A percentile compares a stretch with the other conserved stretches of the same genome.
Conservation (phyloP, 2,329 filamentous ascomycete species). For the Colletotrichum melonis region DNA sequence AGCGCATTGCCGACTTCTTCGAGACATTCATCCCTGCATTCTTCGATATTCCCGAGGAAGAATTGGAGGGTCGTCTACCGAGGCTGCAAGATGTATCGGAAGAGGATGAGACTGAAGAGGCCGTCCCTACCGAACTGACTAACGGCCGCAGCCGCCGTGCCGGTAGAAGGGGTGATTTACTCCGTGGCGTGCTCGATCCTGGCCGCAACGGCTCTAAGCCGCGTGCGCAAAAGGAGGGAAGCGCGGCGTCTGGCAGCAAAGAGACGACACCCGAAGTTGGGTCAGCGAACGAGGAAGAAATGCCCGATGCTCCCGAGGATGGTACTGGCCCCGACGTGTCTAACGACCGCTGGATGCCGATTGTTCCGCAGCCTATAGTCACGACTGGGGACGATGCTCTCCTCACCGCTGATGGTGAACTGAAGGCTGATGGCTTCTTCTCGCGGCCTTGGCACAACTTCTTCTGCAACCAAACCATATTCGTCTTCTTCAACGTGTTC, state of each 20-base stretch:
- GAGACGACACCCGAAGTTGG: constrained; percentile 87
- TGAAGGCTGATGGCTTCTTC: constrained; percentile 84
- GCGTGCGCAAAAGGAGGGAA: constrained; percentile 82
- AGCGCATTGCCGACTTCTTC: constrained; percentile 80
- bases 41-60: constrained; percentile 79
- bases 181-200: constrained; percentile 87
- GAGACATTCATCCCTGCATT: constrained; percentile 81
- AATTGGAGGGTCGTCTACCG: constrained; percentile 73
- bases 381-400: constrained; percentile 64
- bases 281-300: constrained; percentile 83
- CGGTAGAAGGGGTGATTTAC: constrained; percentile 82
- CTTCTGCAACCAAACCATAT: constrained; percentile 91
- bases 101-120: constrained; percentile 82
- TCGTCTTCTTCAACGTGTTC: constrained; percentile 95
- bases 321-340: constrained; percentile 69
- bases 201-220: constrained; percentile 77
- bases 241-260: constrained; percentile 81
- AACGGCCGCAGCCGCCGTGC: constrained; percentile 77
- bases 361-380: constrained; percentile 67
- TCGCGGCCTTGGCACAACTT: constrained; percentile 85
- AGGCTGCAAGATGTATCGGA: constrained; percentile 77
- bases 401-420: constrained; percentile 70
- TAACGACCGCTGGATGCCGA: constrained; percentile 74
- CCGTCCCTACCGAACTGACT: constrained; percentile 76
- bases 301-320: constrained; percentile 70